phyloP scores from a whole-genome alignment of 2,329 filamentous ascomycete species.

The Fusarium ambrosium region DNA sequence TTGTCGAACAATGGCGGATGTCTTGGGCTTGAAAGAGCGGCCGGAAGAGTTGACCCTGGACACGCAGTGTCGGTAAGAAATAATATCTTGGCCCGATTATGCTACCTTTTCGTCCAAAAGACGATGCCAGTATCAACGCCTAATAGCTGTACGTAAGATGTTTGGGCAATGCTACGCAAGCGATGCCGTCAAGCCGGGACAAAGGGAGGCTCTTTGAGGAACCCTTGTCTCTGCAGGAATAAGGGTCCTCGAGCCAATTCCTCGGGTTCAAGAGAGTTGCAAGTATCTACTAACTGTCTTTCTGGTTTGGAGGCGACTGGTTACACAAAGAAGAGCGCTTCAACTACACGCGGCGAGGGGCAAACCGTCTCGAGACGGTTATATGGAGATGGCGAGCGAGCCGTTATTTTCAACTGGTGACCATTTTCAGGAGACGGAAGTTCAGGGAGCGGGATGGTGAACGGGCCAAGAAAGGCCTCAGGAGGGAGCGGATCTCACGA shows the following conservation, averaged over 20 bases:
- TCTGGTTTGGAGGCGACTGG: not conserved
- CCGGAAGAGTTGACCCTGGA: not conserved
- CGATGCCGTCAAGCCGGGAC: not conserved
- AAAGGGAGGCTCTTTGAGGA: not conserved
- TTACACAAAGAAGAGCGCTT: constrained; percentile 5
- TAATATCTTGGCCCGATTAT: not conserved
- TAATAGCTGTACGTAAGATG: not conserved
- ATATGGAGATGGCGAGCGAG: not conserved
- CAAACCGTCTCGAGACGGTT: constrained; percentile 2
- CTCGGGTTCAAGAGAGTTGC: not conserved
- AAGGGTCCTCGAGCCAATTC: not conserved
- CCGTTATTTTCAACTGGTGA: not conserved
- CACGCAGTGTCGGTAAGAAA: not conserved
- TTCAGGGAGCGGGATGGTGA: constrained; percentile 34
- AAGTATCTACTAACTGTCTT: not conserved
- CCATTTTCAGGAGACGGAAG: constrained; percentile 30
- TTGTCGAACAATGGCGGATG: constrained; percentile 3
- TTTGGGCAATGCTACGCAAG: not conserved
- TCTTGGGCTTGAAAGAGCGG: constrained; percentile 2
- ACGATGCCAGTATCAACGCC: not conserved
- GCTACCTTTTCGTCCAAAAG: not conserved
- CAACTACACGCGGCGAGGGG: not conserved
- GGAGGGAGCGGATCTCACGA: constrained; percentile 20
- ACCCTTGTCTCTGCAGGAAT: constrained; percentile 2
- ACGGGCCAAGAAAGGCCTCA: constrained; percentile 25